Evolutionary conservation across 2,329 filamentous ascomycete genomes (phyloP).

Genomic region (Phoma herbarum): DNA sequence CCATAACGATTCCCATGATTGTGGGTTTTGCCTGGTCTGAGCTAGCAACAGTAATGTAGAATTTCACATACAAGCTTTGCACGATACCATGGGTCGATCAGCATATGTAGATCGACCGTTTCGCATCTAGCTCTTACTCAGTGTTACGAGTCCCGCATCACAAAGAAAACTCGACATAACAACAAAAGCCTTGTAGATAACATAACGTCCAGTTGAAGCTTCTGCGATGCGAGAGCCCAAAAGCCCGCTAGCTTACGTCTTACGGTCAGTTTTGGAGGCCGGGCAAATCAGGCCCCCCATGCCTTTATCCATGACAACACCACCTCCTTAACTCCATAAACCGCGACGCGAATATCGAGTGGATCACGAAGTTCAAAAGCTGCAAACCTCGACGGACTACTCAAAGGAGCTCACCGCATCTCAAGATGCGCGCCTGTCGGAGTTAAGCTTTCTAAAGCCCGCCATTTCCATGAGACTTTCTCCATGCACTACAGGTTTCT

Average conservation of each 20-base stretch:
- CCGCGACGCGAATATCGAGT: not conserved
- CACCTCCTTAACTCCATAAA: slow-evolving; percentile 4
- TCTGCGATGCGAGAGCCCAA: not conserved
- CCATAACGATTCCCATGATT: not conserved
- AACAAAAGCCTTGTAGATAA: no score
- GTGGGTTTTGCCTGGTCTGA: not conserved
- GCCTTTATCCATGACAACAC: not conserved
- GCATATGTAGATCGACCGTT: not conserved
- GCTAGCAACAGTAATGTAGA: not conserved
- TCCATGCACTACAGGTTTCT: not conserved
- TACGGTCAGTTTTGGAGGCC: not conserved
- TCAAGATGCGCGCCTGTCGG: not conserved
- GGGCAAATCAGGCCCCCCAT: not conserved
- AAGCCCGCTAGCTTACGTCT: not conserved
- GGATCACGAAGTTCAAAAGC: not conserved
- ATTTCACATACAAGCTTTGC: not conserved
- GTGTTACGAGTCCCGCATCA: no score
- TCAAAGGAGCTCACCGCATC: slow-evolving; percentile 10
- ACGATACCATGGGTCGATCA: no score
- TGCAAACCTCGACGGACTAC: not conserved
- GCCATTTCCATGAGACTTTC: not conserved
- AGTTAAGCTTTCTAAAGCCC: slow-evolving; percentile 3
- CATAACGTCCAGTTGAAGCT: no score
- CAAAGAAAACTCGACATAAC: no score
- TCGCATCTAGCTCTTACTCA: not conserved